phyloP scores from a whole-genome alignment of 2,329 filamentous ascomycete species.

The Pyrenophora graminea region DNA sequence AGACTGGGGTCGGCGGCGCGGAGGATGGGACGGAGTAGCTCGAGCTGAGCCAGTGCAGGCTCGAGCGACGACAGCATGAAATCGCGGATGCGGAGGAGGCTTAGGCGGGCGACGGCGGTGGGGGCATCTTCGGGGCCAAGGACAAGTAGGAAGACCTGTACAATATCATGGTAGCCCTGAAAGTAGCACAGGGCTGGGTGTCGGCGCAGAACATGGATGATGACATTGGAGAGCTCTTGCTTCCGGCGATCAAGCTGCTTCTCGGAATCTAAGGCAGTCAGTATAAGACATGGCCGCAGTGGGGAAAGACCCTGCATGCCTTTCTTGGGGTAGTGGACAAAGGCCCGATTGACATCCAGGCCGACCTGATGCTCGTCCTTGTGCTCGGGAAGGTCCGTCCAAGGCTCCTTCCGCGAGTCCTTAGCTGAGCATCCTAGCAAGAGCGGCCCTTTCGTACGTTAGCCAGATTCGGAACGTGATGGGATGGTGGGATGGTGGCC shows the following conservation, averaged over 20 bases:
- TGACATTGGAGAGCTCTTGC: conserved; percentile 75
- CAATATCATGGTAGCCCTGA: conserved; percentile 98
- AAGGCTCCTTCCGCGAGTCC: conserved; percentile 44
- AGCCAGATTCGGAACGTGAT: conserved; percentile 14
- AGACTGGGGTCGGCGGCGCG: conserved; percentile 71
- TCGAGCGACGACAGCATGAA: conserved; percentile 92
- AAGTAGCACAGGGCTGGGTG: conserved; percentile 91
- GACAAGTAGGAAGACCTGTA: conserved; percentile 90
- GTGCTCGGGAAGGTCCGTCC: conserved; percentile 73
- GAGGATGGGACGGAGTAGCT: conserved; percentile 82
- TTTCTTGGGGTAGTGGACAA: conserved; percentile 85
- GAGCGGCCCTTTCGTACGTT: conserved; percentile 62
- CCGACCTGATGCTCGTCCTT: conserved; percentile 87
- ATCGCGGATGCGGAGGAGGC: conserved; percentile 86
- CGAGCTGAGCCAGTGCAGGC: conserved; percentile 82
- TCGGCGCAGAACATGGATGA: conserved; percentile 76
- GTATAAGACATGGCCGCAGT: neutral
- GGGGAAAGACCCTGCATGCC: conserved; percentile 56
- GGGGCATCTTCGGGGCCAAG: conserved; percentile 67
- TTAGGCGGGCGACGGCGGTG: conserved; percentile 75
- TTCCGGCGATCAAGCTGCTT: conserved; percentile 73
- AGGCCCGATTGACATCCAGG: conserved; percentile 93
- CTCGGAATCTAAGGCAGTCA: conserved; percentile 65
- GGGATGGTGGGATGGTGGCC: conserved; percentile 40
- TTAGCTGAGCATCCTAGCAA: conserved; percentile 48